Evolutionary conservation across 2,329 filamentous ascomycete species (phyloP), one percentile per base, ranked within the genome.

Genomic region (Aspergillus sclerotialis): DNA sequence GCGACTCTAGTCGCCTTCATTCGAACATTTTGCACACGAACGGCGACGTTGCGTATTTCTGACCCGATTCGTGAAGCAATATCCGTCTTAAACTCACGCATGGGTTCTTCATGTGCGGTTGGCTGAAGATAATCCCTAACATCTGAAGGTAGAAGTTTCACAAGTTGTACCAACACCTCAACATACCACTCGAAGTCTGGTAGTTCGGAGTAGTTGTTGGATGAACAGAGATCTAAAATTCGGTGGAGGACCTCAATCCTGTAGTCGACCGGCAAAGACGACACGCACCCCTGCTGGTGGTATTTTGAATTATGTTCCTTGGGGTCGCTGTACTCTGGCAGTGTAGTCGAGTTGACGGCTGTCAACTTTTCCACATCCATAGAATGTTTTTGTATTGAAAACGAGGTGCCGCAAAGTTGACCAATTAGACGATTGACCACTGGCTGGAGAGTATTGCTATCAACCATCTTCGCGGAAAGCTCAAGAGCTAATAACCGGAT

Each of bases 181-280:
- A 96, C 83, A 58, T 96, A 96, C 92, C 92, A 98, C 47, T 95
- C 90, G 58, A 98, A 98, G 56, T 98, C 90, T 33, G 74, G 68
- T 30, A 98, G 71, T 52, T 88, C 86, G 25, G 76, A 75, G 58
- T 96, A 98, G 41, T 88, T 94, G 45, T 89, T 83, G 44, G 80
- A 79, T 7, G 87, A 85, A 58, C 90, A 96, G 78, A 98, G 94
- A 40, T 81, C 78, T 8, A 96, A 60, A 40, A 96, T 87, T 39
- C 84, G 77, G 37, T 75, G 74, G 33, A 96, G 86, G 13, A 95
- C 86, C 49, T 85, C 85, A 24, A 80, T 68, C 33, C 81, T 81
- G 59, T 96, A 98, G 44, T 94, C 86, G 40, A 89, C 82, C 0
- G 92, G 88, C 6, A 96, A 11, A 21, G 19, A 4, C 16, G 35